A percentile compares a stretch with the other conserved stretches of the same genome.
phyloP scores from a whole-genome alignment of 2,329 filamentous ascomycete species.

The Fusarium denticulatum region DNA sequence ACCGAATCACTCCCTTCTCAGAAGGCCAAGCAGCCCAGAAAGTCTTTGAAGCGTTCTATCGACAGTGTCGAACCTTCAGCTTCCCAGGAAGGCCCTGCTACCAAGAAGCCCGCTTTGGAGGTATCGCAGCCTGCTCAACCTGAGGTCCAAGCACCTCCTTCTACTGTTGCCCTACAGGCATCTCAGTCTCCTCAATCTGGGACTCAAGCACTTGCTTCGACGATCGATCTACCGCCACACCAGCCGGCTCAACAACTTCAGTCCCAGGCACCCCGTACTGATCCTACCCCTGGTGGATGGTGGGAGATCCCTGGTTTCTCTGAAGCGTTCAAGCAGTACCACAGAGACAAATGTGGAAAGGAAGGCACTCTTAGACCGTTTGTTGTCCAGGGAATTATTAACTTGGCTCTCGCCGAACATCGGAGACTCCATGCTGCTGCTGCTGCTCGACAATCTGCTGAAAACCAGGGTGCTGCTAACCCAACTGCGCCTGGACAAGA shows the following conservation, averaged over 20 bases:
- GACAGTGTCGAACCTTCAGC: background rate
- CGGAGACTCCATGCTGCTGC: background rate
- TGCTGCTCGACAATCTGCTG: background rate
- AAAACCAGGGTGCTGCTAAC: background rate
- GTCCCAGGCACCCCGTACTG: background rate
- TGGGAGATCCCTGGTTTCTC: background rate
- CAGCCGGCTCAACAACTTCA: background rate
- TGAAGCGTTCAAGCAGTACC: background rate
- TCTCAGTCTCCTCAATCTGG: background rate
- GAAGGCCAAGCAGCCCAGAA: background rate
- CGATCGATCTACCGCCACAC: background rate
- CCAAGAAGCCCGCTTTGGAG: background rate
- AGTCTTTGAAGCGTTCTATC: background rate
- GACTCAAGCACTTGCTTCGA: background rate
- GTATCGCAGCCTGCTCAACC: background rate
- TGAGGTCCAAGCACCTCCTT: background rate
- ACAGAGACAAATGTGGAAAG: background rate
- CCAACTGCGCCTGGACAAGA: background rate
- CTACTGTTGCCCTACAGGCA: background rate
- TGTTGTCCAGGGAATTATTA: background rate
- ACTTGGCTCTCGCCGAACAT: background rate
- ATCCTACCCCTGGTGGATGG: background rate
- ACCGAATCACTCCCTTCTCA: background rate
- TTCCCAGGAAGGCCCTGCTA: background rate
- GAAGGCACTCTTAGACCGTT: background rate